Percentiles rank a stretch among this genome's conserved stretches.
Evolutionary conservation across 495 filamentous ascomycete genomes (phyloP).

Genomic region (Aspergillus conjunctus): DNA sequence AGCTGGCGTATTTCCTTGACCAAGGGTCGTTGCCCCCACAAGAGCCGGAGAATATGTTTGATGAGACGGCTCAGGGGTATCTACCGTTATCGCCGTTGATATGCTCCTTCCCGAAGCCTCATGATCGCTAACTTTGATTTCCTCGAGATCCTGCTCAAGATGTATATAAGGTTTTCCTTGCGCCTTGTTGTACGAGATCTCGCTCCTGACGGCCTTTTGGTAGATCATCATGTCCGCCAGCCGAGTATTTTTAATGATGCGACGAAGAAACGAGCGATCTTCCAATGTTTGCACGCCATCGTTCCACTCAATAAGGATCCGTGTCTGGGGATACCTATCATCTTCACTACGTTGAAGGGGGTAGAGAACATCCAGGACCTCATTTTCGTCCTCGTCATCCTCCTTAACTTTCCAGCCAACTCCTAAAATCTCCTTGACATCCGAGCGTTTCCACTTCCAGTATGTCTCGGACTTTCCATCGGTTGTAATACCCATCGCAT

Average conservation of each 20-base stretch:
- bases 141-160: not conserved
- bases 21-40: not conserved
- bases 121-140: not conserved
- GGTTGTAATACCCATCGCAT: conserved; percentile 18
- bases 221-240: conserved; percentile 11
- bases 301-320: conserved; percentile 28
- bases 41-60: too few species aligned
- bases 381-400: conserved; percentile 22
- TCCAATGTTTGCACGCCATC: conserved; percentile 26
- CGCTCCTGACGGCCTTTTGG: conserved; percentile 1
- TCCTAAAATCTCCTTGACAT: conserved; percentile 25
- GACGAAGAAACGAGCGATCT: conserved; percentile 25
- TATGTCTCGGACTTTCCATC: conserved; percentile 6
- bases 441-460: conserved; percentile 24
- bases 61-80: too few species aligned
- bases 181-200: not conserved
- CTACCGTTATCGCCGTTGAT: too few species aligned
- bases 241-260: conserved; percentile 9
- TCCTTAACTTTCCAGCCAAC: conserved; percentile 31
- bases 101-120: not conserved
- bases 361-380: conserved; percentile 17
- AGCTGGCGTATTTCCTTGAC: not conserved
- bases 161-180: not conserved
- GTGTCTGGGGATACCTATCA: conserved; percentile 27
- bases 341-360: conserved; percentile 9